A percentile compares a stretch with the other conserved stretches of the same genome.
Evolutionary conservation across 805 yeast genomes (phyloP).

Genomic region (Starmerella asiatica): DNA sequence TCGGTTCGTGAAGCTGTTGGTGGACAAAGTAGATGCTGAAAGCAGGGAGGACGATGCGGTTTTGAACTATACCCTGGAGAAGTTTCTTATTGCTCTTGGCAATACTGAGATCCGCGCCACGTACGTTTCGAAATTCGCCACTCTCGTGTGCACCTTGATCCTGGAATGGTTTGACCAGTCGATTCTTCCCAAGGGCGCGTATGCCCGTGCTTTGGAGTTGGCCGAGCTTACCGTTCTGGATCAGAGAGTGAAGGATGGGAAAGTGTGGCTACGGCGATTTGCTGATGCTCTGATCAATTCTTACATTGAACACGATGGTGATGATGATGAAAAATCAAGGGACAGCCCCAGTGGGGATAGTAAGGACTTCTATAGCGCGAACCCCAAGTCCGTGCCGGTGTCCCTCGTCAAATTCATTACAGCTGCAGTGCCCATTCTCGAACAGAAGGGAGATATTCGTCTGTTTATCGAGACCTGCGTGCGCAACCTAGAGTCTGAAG

Average conservation of each 20-base stretch:
- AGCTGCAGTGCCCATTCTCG: conserved; percentile 10
- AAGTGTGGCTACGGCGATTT: conserved; percentile 14
- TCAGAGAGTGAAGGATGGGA: conserved; percentile 9
- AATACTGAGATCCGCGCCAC: conserved; percentile 7
- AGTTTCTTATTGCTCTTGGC: conserved; percentile 38
- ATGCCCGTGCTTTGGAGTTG: conserved; percentile 9
- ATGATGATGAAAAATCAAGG: background rate
- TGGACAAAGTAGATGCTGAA: conserved; percentile 25
- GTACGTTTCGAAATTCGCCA: conserved; percentile 9
- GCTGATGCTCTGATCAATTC: conserved; percentile 9
- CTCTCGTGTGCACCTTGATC: conserved; percentile 10
- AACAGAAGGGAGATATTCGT: conserved; percentile 3
- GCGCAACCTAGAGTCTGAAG: conserved; percentile 7
- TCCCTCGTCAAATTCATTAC: conserved; percentile 11
- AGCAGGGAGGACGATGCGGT: conserved; percentile 44
- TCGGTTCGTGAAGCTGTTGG: conserved; percentile 45
- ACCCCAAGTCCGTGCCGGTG: conserved; percentile 4
- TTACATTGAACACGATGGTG: conserved; percentile 1
- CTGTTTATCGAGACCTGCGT: conserved; percentile 6
- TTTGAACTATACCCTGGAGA: conserved; percentile 48
- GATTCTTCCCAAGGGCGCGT: conserved; percentile 3
- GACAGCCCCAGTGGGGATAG: background rate
- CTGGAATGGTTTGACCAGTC: conserved; percentile 15
- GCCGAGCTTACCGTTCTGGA: conserved; percentile 16
- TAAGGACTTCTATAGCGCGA: background rate